Conservation (phyloP, 2,329 filamentous ascomycete species). For the Arthrobotrys iridis region DNA sequence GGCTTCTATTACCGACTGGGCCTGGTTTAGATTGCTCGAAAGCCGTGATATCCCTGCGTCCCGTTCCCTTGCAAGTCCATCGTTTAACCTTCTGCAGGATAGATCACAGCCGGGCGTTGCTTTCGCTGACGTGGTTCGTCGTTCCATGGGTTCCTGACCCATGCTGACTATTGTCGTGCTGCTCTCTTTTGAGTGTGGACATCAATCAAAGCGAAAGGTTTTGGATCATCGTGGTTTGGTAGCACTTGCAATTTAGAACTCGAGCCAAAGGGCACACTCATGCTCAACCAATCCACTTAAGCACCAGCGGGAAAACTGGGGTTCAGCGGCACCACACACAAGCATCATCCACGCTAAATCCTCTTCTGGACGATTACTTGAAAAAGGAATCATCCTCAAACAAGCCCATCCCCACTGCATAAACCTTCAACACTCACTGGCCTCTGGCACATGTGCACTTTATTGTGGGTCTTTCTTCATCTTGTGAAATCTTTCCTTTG, state of each 20-base stretch:
- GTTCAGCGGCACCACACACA: slow-evolving; percentile 49
- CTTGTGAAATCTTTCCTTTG: slow-evolving; percentile 25
- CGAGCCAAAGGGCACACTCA: slow-evolving; percentile 22
- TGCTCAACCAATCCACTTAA: slow-evolving; percentile 39
- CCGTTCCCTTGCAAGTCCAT: slow-evolving; percentile 50
- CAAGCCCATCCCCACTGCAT: slow-evolving; percentile 50
- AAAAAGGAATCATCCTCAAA: slow-evolving; percentile 55
- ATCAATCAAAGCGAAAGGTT: slow-evolving; percentile 36
- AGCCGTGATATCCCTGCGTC: slow-evolving; percentile 43
- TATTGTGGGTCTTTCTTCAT: slow-evolving; percentile 38
- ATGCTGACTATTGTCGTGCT: slow-evolving; percentile 1
- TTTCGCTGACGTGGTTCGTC: slow-evolving; percentile 53
- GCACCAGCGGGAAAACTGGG: slow-evolving; percentile 38
- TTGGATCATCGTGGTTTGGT: slow-evolving; percentile 43
- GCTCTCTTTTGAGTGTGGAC: slow-evolving; percentile 32
- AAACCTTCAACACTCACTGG: slow-evolving; percentile 28
- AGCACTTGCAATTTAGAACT: slow-evolving; percentile 53
- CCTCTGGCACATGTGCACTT: slow-evolving; percentile 37
- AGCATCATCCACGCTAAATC: slow-evolving; percentile 48
- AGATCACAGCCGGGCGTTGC: slow-evolving; percentile 35
- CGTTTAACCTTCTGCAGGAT: slow-evolving; percentile 46
- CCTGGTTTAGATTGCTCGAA: slow-evolving; percentile 53
- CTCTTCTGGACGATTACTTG: slow-evolving; percentile 51
- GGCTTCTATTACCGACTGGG: slow-evolving; percentile 52
- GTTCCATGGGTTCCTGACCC: slow-evolving; percentile 40